Base-by-base conservation (phyloP, 2,329 filamentous ascomycete genomes). In the Fusarium beomiforme region DNA sequence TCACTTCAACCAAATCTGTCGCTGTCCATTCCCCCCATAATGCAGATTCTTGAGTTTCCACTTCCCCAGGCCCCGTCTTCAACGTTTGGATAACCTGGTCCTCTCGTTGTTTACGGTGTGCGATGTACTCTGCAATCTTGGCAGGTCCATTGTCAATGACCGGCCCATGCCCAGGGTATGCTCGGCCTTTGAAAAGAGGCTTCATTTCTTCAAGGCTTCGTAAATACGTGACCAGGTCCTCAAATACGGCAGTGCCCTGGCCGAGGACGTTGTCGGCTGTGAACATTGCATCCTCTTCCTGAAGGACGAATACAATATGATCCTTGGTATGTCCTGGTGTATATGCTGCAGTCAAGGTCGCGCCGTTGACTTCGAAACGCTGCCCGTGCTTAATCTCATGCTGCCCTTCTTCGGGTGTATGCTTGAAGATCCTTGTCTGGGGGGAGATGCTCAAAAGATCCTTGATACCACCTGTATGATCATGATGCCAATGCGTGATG, bases 401-500 rank as follows among this genome's bases (percentile, higher is more conserved):
- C 77, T 91, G 88, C 0, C 80, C 83, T 6, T 82, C 74, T 2
- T 79, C 81, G 1, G 92, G 90, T 37, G 88, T 81, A 72, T 90
- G 83, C 79, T 96, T 95, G 81, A 90, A 89, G 41, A 96, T 81
- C 24, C 83, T 83, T 10, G 87, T 89, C 21, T 85, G 78, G 0
- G 93, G 91, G n/a, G 86, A 92, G 26, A 91, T 78, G 17, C 82
- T 80, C 21, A 90, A 83, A 2, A 98, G 84, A 75, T 97, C 90
- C 5, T 83, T 79, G 26, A 98, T 87, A 11, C 96, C 96, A 26
- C 90, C 89, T 10, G 91, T 87, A 78, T 99, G 96, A 78, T 99
- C 96, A 43, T 84, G 88, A 78, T 99, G 96, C 94, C 95, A 97
- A 80, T 99, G 96, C 0, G 95, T 97, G 51, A 99, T 85, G 24